Evolutionary conservation across 441 rosid genomes (phyloP).

Genomic region (Adansonia madagascariensis): DNA sequence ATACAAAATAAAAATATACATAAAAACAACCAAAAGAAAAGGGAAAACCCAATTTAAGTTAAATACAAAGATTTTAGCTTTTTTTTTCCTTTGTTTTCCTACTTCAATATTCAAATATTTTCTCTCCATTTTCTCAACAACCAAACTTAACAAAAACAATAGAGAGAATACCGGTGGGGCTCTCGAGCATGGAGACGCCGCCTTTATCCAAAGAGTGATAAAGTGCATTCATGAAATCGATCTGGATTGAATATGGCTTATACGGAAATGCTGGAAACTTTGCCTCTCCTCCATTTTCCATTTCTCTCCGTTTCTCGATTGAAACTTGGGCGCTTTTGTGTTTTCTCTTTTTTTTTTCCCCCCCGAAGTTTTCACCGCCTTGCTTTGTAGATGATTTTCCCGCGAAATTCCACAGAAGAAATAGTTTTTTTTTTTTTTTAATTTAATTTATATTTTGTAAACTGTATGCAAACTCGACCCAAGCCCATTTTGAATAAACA

Average conservation of each 20-base stretch:
- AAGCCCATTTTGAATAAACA: neutral
- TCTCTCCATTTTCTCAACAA: slow-evolving; percentile 1
- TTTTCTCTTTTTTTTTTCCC: neutral
- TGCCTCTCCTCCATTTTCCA: slow-evolving; percentile 40
- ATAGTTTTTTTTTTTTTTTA: neutral
- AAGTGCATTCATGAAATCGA: slow-evolving; percentile 83
- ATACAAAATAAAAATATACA: neutral
- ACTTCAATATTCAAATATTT: neutral
- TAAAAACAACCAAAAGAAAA: neutral
- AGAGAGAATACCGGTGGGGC: slow-evolving; percentile 70
- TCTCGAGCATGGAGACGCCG: slow-evolving; percentile 94
- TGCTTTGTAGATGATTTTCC: slow-evolving; percentile 24
- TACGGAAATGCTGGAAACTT: slow-evolving; percentile 75
- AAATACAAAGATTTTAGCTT: neutral
- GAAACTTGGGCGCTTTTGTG: neutral
- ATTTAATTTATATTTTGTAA: neutral
- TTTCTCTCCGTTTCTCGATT: slow-evolving; percentile 12
- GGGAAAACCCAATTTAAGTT: neutral
- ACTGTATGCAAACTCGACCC: neutral
- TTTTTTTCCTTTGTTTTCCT: neutral
- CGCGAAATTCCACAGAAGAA: slow-evolving; percentile 5
- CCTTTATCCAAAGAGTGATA: slow-evolving; percentile 74
- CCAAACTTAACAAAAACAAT: neutral
- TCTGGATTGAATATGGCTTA: slow-evolving; percentile 75
- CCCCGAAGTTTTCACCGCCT: neutral